Evolutionary conservation across 1,284 basidiomycete genomes (phyloP).

Genomic region (Trichosporon sp.): DNA sequence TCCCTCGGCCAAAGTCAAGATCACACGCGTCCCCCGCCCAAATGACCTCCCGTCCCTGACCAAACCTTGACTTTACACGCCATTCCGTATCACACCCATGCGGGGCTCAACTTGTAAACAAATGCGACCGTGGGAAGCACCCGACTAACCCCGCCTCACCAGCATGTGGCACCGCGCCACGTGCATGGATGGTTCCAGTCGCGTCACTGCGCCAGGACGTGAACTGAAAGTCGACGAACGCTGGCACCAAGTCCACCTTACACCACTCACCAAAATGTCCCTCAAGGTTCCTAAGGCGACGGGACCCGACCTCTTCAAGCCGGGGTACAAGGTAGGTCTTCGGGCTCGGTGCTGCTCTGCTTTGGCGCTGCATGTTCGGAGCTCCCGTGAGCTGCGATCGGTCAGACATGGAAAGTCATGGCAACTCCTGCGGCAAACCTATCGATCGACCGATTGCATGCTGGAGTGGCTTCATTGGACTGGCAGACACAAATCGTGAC

Average conservation of each 20-base stretch:
- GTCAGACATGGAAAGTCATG: neutral
- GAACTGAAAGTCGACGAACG: neutral
- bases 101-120: neutral
- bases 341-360: neutral
- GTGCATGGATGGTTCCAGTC: constrained; percentile 5
- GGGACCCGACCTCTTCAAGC: constrained; percentile 80
- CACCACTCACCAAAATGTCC: constrained; percentile 11
- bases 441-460: neutral
- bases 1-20: neutral
- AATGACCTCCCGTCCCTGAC: neutral
- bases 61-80: neutral
- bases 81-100: neutral
- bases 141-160: neutral
- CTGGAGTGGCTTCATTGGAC: too few relatives aligned
- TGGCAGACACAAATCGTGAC: too few relatives aligned
- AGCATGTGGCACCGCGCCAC: constrained; percentile 3
- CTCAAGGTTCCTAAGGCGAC: constrained; percentile 74
- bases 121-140: neutral
- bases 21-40: neutral
- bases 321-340: constrained; percentile 19
- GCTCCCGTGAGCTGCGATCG: neutral
- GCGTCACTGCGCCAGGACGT: neutral
- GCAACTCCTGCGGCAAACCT: neutral
- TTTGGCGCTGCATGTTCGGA: neutral
- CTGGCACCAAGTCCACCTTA: neutral